Percentiles rank a stretch among this genome's conserved stretches.
Evolutionary conservation across 768 basidiomycete species (phyloP).

Genomic region (Podaxis sp.): DNA sequence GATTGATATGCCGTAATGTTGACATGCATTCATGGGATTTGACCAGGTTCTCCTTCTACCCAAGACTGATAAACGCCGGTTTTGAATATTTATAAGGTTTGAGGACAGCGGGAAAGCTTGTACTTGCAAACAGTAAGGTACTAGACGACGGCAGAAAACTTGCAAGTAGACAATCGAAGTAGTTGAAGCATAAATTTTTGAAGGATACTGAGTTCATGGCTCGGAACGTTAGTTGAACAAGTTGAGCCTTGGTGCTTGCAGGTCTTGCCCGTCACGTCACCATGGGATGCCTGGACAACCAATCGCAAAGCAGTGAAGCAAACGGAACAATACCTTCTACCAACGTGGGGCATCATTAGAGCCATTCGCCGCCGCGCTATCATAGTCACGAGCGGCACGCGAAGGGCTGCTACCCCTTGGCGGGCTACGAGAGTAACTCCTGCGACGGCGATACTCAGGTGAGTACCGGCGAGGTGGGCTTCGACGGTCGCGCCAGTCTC

Average conservation of each 20-base stretch:
- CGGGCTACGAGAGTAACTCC: constrained; percentile 79
- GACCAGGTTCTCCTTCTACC: constrained; percentile 1
- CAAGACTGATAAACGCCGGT: constrained; percentile 12
- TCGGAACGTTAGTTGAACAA: constrained; percentile 10
- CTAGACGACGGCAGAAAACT: constrained; percentile 16
- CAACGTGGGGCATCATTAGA: constrained; percentile 48
- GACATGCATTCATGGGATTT: constrained; percentile 6
- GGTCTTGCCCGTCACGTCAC: constrained; percentile 13
- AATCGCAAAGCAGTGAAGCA: constrained; percentile 19
- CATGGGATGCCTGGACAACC: constrained; percentile 12
- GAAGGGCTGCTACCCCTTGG: constrained; percentile 61
- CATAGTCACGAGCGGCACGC: constrained; percentile 25
- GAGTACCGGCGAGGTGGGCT: constrained; percentile 75
- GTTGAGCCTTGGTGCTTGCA: constrained; percentile 10
- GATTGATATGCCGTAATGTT: constrained; percentile 3
- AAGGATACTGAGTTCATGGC: constrained; percentile 11
- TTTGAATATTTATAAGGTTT: constrained; percentile 13
- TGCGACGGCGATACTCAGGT: constrained; percentile 72
- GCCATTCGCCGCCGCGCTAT: constrained; percentile 24
- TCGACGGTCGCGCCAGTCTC: constrained; percentile 81
- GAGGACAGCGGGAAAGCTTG: constrained; percentile 15
- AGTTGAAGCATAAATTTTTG: constrained; percentile 16
- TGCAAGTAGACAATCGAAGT: constrained; percentile 16
- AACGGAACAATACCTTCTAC: constrained; percentile 41
- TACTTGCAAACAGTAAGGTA: constrained; percentile 16